Base-by-base conservation (phyloP, 1,284 basidiomycete genomes). In the Somion occarium region DNA sequence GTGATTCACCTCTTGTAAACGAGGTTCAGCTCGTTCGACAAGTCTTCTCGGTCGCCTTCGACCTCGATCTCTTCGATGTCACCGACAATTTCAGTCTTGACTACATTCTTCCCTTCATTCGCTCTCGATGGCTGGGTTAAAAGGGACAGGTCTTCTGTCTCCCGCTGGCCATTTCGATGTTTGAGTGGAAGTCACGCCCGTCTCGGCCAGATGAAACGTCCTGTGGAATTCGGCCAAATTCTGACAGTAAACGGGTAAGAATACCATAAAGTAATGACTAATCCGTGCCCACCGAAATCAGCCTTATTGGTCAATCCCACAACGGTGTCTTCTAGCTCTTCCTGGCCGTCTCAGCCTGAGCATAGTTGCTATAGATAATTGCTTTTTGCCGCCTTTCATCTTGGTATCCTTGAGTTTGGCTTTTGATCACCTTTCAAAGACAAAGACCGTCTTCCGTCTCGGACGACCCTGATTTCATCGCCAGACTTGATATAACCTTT, bases 1-100 rank as follows among this genome's bases (percentile, higher is more conserved):
- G 23, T 13, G 15, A 53, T 69, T 53, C 61, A 91, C 91, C 82
- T 88, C 62, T 82, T 80, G 62, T 93, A 95, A 44, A 95, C 93
- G 48, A 82, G 68, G 56, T 90, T 81, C 38, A 95, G 68, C 58
- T 93, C 87, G 60, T 85, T 83, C 44, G 83, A 81, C 47, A 95
- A 70, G 50, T 91, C 85, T 62, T 92, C 91, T 4, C 77, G 83
- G 51, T 90, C 85, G 2, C 62, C 72, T 47, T 89, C 88, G 1
- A 85, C 80, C 62, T 87, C 85, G 15, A 85, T 73, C 60, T 84
- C 77, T 66, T 87, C 80, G 23, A 79, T 79, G 59, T 85, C 82
- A 1, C 80, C 83, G 2, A 83, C 80, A 39, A 83, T 73, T 58
- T 86, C 82, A 7, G 69, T 79, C 49, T 61, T 70, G 1, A 52